phyloP scores from a whole-genome alignment of 768 basidiomycete genomes.

The Peribolospora baueri region DNA sequence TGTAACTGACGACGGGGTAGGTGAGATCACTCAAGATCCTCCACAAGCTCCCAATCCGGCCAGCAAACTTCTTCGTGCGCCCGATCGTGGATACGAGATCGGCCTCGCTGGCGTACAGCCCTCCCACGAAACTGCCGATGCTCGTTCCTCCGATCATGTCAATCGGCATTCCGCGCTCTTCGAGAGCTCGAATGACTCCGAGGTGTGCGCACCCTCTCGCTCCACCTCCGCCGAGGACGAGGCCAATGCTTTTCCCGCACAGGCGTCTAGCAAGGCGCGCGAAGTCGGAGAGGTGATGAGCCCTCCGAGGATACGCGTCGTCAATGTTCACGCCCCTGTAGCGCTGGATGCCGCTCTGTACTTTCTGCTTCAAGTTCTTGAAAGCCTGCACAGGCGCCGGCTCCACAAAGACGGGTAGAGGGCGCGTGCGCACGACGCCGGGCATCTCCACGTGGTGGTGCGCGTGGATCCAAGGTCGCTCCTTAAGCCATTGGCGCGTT shows the following conservation, averaged over 20 bases:
- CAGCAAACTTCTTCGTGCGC: conserved; percentile 70
- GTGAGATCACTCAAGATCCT: conserved; percentile 80
- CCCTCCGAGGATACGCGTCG: conserved; percentile 38
- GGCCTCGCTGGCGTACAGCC: conserved; percentile 80
- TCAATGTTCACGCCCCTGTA: conserved; percentile 18
- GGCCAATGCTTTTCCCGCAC: conserved; percentile 75
- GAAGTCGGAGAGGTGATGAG: conserved; percentile 73
- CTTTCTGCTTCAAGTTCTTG: conserved; percentile 76
- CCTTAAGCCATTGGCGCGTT: conserved; percentile 89
- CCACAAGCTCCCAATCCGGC: conserved; percentile 80
- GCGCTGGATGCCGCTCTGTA: conserved; percentile 51
- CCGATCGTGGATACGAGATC: conserved; percentile 66
- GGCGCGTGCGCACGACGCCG: conserved; percentile 34
- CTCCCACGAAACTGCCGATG: conserved; percentile 79
- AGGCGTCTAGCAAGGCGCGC: conserved; percentile 68
- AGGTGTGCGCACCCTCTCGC: conserved; percentile 65
- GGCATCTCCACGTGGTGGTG: conserved; percentile 70
- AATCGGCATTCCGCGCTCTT: conserved; percentile 76
- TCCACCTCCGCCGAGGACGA: conserved; percentile 93
- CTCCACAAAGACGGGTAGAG: conserved; percentile 26
- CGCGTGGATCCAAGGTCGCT: conserved; percentile 83
- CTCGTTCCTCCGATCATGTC: conserved; percentile 51
- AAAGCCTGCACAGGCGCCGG: conserved; percentile 33
- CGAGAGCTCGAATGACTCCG: conserved; percentile 73
- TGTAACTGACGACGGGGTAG: conserved; percentile 77